phyloP scores from a whole-genome alignment of 139 green algal genomes.

The Chlorella vulgaris region DNA sequence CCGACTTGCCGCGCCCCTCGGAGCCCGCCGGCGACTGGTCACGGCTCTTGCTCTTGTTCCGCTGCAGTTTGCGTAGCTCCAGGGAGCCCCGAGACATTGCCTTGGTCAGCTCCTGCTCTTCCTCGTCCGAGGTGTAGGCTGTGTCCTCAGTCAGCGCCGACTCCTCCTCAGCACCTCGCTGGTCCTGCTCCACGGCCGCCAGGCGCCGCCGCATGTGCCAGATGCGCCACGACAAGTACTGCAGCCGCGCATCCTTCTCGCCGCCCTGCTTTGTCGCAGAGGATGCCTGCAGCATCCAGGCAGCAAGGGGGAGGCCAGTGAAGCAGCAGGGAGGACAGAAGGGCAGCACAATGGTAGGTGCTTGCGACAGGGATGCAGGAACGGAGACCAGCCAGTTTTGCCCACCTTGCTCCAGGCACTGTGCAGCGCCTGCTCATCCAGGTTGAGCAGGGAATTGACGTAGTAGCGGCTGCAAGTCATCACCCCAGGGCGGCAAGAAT shows the following conservation, averaged over 20 bases:
- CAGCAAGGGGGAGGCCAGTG: not conserved
- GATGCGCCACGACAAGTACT: conserved; percentile 87
- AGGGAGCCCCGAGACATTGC: not conserved
- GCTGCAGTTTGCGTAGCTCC: not conserved
- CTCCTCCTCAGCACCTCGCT: not conserved
- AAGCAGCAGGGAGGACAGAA: not conserved
- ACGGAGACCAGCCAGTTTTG: too few species aligned
- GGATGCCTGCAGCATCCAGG: conserved; percentile 43
- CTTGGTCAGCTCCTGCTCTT: not conserved
- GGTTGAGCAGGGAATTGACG: conserved; percentile 76
- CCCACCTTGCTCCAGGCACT: conserved; percentile 76
- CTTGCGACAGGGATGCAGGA: not conserved
- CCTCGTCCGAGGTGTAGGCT: not conserved
- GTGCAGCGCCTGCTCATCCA: conserved; percentile 75
- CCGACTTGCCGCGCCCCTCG: not conserved
- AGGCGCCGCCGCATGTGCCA: conserved; percentile 83
- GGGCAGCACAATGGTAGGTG: not conserved
- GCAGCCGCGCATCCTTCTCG: conserved; percentile 75
- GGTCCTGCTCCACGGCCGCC: conserved; percentile 24
- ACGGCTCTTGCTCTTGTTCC: not conserved
- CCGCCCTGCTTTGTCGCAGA: conserved; percentile 45
- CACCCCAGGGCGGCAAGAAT: not conserved
- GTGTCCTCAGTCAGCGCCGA: not conserved
- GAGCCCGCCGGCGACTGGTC: not conserved
- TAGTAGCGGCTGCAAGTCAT: conserved; percentile 61